Base-by-base conservation (phyloP, 805 yeast species). In the Wickerhamomyces bovis region DNA sequence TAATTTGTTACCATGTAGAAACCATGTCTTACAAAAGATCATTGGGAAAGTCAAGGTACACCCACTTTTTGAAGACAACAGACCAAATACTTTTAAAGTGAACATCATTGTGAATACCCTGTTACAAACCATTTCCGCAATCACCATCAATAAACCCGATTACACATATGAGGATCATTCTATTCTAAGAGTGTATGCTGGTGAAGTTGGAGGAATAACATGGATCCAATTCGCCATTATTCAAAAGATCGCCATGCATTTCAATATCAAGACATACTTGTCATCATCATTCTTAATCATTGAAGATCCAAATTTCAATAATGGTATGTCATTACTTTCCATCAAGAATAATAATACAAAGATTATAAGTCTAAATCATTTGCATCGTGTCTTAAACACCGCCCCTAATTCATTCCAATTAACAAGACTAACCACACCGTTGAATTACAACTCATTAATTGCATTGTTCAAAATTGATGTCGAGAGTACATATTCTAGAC, bases 1-100 rank as follows among this genome's bases (percentile, higher is more conserved):
- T 43, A 28, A 41, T 8, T 30, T 59, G 11, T 23, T 53, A 3
- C 53, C 52, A 7, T 49, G 31, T 25, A 51, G 63, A 41, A 39
- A 44, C 1, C 21, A 16, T 3, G 41, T 46, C 1, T n/a, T 54
- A 1, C 38, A 47, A 1, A 30, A 40, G 6, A 43, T 48, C 2
- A 39, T 47, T 3, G 3, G n/a, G 10, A 38, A 25, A n/a, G 42
- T 53, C 9, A 35, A 35, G 7, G 1, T 9, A 3, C 44, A 42
- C 11, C 28, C 44, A 15, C 5, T 20, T 9, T 42, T 38, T 11
- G 43, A 39, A 4, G 42, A 39, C 8, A 38, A 25, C 10, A 43
- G 31, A 19, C 38, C 51, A 9, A 26, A 50, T 2, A 46, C 51
- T 3, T 42, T 44, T 15, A 49, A 36, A 19, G 51, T 55, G 8